Evolutionary conservation across 192 early-diverging fungal species (phyloP).

Genomic region (Umbelopsis isabellina): DNA sequence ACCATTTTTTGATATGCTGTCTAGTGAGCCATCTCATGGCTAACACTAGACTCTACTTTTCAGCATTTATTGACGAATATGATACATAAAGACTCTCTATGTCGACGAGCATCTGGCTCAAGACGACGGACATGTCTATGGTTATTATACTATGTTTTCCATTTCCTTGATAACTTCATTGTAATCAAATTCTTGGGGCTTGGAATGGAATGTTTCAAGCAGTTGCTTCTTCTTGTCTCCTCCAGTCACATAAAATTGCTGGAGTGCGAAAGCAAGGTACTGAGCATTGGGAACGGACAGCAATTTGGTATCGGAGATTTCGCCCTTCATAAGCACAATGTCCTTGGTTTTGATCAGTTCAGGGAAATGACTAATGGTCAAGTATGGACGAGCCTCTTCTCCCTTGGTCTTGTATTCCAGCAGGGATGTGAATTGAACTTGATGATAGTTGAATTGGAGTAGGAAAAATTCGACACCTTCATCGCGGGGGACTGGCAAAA

Average conservation of each 20-base stretch:
- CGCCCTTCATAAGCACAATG: constrained; percentile 91
- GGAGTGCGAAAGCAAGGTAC: constrained; percentile 77
- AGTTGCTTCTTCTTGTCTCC: constrained; percentile 61
- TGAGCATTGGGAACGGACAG: constrained; percentile 73
- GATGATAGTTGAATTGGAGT: constrained; percentile 84
- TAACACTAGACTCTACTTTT: neutral
- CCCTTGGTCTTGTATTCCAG: constrained; percentile 89
- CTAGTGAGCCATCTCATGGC: too few relatives aligned
- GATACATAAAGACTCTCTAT: neutral
- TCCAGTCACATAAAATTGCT: constrained; percentile 89
- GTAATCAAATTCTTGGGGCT: constrained; percentile 78
- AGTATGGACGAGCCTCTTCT: constrained; percentile 74
- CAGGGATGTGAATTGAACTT: constrained; percentile 84
- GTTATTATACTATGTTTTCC: constrained; percentile 13
- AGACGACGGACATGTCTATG: constrained; percentile 14
- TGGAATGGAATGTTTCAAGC: constrained; percentile 78
- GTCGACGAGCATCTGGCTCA: constrained; percentile 3
- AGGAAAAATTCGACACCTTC: constrained; percentile 87
- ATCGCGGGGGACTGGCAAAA: constrained; percentile 81
- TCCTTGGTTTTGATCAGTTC: constrained; percentile 80
- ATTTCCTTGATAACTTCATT: constrained; percentile 54
- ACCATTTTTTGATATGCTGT: too few relatives aligned
- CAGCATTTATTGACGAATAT: neutral
- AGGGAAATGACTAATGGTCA: constrained; percentile 88
- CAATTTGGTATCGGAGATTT: constrained; percentile 58